Evolutionary conservation across 306 rosid species (phyloP), one percentile per base, ranked within the genome.

Genomic region (Vigna trinervia): DNA sequence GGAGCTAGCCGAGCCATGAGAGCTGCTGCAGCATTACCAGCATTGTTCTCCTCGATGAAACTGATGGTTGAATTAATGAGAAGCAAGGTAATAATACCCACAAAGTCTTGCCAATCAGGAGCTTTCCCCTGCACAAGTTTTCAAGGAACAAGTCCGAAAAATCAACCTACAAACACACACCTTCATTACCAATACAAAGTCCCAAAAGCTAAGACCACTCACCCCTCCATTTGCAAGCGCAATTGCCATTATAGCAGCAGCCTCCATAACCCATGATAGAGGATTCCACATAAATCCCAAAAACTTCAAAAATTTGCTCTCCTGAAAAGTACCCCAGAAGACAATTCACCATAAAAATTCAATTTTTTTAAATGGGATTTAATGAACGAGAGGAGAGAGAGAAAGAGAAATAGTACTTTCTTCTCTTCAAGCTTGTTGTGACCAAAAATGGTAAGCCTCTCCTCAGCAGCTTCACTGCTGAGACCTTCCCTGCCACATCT

Each of bases 211-310:
- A 22, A 79, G 17, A 15, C 20, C 5, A 85, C 88, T 88, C 64
- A 95, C 98, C 85, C 98, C 98, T 77, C 98, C 98, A 89, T 95
- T 95, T 4, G 98, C 98, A 54, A 95, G 97, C 0, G 98, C 98
- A 88, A 95, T 95, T 9, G 98, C 97, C 98, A 95, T 95, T 26
- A 95, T 95, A 71, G 98, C 98, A 75, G 98, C 97, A 47, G 97
- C 97, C 78, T 95, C 98, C 98, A 95, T 95, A 52, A 95, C 98
- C 98, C 98, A 95, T 60, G 98, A 92, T 26, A 95, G 91, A 80
- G 98, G 98, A 73, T 95, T 95, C 98, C 98, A 95, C 98, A 95
- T 95, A 80, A 95, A 95, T 19, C 98, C 98, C 91, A 95, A 87
- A 48, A 89, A 95, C 88, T 90, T 95, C 82, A 95, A 61, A 59